phyloP scores from a whole-genome alignment of 2,329 filamentous ascomycete species.

The Curvularia lunata region DNA sequence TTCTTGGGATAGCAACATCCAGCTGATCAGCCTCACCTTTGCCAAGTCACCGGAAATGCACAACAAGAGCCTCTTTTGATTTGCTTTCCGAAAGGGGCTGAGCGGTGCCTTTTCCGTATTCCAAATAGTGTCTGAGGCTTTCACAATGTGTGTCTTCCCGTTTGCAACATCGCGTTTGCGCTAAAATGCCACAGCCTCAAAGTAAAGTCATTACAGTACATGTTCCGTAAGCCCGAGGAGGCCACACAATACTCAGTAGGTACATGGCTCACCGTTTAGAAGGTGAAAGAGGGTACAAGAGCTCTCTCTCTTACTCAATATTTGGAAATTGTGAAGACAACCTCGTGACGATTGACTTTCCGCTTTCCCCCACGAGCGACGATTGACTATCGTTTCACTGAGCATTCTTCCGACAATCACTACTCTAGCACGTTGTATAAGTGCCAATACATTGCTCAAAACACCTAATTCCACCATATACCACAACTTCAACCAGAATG shows the following conservation, averaged over 20 bases:
- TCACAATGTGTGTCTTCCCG: neutral
- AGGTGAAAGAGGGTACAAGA: neutral
- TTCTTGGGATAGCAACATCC: neutral
- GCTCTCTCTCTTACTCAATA: neutral
- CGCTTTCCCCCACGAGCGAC: neutral
- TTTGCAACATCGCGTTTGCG: slow-evolving; percentile 1
- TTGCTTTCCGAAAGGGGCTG: neutral
- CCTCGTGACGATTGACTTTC: neutral
- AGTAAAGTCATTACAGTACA: neutral
- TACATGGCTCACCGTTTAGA: neutral
- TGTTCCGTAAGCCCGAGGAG: neutral
- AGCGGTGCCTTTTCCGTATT: neutral
- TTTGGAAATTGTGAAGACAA: neutral
- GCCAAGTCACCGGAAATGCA: slow-evolving; percentile 19
- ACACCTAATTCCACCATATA: neutral
- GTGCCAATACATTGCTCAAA: neutral
- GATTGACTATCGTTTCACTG: neutral
- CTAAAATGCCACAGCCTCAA: neutral
- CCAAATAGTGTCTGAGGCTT: neutral
- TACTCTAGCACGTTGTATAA: neutral
- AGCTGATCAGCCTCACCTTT: slow-evolving; percentile 5
- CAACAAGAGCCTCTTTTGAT: slow-evolving; percentile 28
- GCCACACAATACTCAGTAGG: neutral
- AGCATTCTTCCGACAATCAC: neutral
- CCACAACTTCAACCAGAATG: neutral